Evolutionary conservation across 176 grass and related monocot genomes (phyloP).

Genomic region (Aegilops speltoides): DNA sequence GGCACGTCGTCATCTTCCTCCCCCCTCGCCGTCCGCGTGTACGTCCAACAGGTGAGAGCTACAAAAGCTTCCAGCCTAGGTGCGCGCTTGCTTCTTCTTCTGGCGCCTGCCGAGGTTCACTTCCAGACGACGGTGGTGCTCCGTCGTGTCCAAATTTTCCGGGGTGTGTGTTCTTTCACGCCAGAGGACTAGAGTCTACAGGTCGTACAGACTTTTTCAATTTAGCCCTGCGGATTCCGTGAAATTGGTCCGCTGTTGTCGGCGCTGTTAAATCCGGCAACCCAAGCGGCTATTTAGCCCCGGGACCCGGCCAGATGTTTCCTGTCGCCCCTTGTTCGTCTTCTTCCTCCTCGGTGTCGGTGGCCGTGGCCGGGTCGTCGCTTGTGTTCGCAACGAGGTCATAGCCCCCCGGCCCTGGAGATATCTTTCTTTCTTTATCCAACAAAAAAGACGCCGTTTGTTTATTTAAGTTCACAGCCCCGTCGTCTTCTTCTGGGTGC

Average conservation of each 20-base stretch:
- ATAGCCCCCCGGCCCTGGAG: background rate
- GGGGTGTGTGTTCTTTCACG: background rate
- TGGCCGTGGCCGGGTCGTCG: background rate
- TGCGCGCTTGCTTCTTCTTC: background rate
- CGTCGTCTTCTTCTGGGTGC: background rate
- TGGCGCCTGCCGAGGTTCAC: background rate
- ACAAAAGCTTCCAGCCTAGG: background rate
- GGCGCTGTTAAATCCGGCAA: background rate
- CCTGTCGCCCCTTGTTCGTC: background rate
- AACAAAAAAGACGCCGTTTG: background rate
- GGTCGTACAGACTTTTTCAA: no score
- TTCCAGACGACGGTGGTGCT: background rate
- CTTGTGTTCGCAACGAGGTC: background rate
- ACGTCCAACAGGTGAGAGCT: background rate
- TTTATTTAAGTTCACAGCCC: background rate
- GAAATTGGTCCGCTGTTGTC: background rate
- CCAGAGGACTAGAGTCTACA: no score
- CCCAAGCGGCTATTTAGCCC: background rate
- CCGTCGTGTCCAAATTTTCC: background rate
- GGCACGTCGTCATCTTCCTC: background rate
- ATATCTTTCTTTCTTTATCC: background rate
- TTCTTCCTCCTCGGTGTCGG: background rate
- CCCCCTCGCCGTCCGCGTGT: background rate
- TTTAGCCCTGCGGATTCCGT: background rate
- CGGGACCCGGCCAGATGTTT: background rate